Evolutionary conservation across 495 filamentous ascomycete species (phyloP), one percentile per base, ranked within the genome.

Genomic region (Apiosordaria backusii): DNA sequence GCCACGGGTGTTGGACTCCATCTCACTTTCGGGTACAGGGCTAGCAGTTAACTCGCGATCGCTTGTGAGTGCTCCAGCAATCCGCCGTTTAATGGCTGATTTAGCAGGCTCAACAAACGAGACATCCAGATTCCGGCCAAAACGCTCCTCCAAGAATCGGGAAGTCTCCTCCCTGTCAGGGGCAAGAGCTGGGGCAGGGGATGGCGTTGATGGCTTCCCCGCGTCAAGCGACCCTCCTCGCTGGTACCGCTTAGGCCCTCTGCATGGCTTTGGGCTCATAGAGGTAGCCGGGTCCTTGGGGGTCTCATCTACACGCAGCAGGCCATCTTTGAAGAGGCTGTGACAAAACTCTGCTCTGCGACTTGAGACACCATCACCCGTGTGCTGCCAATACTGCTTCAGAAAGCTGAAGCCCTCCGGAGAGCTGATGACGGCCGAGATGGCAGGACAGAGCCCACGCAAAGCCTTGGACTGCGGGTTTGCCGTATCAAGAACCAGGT

Each of bases 341-440:
- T 90, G 86, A 74, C 92, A 97, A 74, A 93, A 96, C 72, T 97
- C 95, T 16, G 91, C 93, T 19, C 93, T 86, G 53, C 95, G 89
- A 76, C 92, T 96, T 2, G 93, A 97, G 24, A 98, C 83, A 5
- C 95, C 95, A 68, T 97, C 92, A n/a, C 95, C 95, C 6, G 92
- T 87, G 75, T 99, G 95, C 69, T 97, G 95, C 95, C 95, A 99
- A 72, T 93, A 97, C 68, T 89, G 83, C 73, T 97, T 99, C 6
- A 93, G 90, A 67, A 89, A 77, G 6, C 85, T 74, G 62, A 87
- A 89, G 25, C 85, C 76, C 23, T 88, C 83, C 52, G 84, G 79
- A 1, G 89, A 86, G 71, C 88, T 93, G 55, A 97, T 70, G 9
- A 97, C 86, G 53, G 87, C 88, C 3, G 86, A 92, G 19, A 97